Evolutionary conservation across 1,284 basidiomycete species (phyloP).

Genomic region (Rhodotorula sp.): DNA sequence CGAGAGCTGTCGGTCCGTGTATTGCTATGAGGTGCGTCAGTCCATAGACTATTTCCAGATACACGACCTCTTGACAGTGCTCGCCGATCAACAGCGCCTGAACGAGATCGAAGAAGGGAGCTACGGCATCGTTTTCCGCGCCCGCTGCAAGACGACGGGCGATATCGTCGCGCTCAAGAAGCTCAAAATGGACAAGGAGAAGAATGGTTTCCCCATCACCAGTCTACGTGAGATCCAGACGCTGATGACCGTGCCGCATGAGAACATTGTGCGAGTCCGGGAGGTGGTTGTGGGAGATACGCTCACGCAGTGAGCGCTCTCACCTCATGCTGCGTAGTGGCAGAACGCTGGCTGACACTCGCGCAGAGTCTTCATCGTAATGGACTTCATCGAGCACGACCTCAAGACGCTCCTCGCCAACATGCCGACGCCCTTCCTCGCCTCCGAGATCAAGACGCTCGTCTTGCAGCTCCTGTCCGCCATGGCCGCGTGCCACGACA

Average conservation of each 20-base stretch:
- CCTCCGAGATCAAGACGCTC: conserved; percentile 96
- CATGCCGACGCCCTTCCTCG: conserved; percentile 92
- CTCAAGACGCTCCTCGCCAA: conserved; percentile 85
- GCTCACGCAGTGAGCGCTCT: conserved; percentile 81
- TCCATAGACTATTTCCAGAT: too few relatives aligned
- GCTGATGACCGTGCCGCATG: conserved; percentile 72
- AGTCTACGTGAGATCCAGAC: conserved; percentile 92
- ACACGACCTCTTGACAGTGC: not conserved
- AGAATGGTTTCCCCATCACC: conserved; percentile 97
- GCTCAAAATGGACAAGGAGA: conserved; percentile 96
- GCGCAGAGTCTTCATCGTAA: conserved; percentile 43
- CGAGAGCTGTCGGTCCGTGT: conserved; percentile 39
- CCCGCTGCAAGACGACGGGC: conserved; percentile 85
- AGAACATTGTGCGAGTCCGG: conserved; percentile 90
- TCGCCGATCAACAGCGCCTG: conserved; percentile 58
- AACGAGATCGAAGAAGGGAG: conserved; percentile 97
- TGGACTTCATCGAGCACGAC: conserved; percentile 91
- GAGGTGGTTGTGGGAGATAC: conserved; percentile 99
- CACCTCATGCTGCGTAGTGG: not conserved
- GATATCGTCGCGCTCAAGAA: conserved; percentile 93
- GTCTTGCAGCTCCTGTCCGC: conserved; percentile 92
- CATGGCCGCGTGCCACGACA: conserved; percentile 83
- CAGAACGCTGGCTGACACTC: not conserved
- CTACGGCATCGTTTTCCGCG: conserved; percentile 96
- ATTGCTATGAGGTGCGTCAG: conserved; percentile 37